Conservation (phyloP, 2,329 filamentous ascomycete genomes). For the Nigrospora osmanthi region DNA sequence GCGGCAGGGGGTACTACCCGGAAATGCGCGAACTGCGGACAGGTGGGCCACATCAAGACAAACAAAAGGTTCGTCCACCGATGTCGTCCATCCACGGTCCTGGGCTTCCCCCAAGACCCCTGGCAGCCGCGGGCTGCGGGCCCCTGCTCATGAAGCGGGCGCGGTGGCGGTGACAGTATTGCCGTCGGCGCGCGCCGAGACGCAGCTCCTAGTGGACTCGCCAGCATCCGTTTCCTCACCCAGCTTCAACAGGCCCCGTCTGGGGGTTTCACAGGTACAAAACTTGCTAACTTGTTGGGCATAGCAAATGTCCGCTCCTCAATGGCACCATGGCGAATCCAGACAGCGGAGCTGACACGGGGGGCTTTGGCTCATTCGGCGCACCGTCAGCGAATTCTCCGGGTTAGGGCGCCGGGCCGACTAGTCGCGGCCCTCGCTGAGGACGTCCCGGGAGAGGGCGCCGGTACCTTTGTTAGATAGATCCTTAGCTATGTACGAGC, state of each 20-base stretch:
- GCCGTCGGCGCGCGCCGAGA: neutral
- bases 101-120: too few species aligned
- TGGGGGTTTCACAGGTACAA: conserved; percentile 4
- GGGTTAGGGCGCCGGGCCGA: neutral
- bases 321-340: conserved; percentile 71
- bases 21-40: conserved; percentile 96
- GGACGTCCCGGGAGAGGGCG: too few species aligned
- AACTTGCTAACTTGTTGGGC: conserved; percentile 17
- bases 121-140: too few species aligned
- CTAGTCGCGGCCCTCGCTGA: neutral
- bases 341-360: conserved; percentile 45
- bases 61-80: conserved; percentile 78
- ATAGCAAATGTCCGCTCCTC: conserved; percentile 65
- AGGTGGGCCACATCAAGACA: conserved; percentile 96
- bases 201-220: conserved; percentile 1
- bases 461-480: too few species aligned
- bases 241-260: neutral
- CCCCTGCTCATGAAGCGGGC: too few species aligned
- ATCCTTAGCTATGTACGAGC: too few species aligned
- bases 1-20: conserved; percentile 61
- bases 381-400: conserved; percentile 17
- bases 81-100: conserved; percentile 15
- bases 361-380: conserved; percentile 50
- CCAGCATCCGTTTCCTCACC: too few species aligned
- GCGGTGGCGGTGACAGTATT: neutral